Evolutionary conservation across 1,284 basidiomycete species (phyloP), one percentile per base, ranked within the genome.

Genomic region (Sporisorium iseilematis-ciliati): DNA sequence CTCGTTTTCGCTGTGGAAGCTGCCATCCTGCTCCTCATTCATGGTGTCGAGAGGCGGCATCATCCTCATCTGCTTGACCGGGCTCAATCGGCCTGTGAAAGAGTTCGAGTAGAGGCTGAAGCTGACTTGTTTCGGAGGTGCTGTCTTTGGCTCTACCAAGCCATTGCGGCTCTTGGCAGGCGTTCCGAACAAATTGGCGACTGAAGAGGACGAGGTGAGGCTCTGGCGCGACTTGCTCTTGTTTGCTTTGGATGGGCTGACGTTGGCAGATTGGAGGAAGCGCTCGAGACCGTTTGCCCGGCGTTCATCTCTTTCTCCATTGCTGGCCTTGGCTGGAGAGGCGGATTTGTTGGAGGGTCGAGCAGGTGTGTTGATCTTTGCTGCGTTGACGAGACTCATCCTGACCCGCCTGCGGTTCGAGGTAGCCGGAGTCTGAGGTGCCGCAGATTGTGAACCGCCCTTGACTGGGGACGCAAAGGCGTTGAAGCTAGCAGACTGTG

Each of bases 321-420:
- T 42, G 53, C 25, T 18, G n/a, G 40, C 14, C 31, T 62, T 66
- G 11, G 48, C 18, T 3, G 65, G 61, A n/a, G 65, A 63, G 14
- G 57, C 38, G 0, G 43, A 29, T 25, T 68, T 60, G 21, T 23
- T 35, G 18, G 55, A 55, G 16, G 60, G 49, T 20, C 66, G 59
- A 38, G 65, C 55, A 4, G 74, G 74, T 4, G 74, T 76, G 53
- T 72, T 57, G 61, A 76, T 71, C 51, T 72, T 58, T 25, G 68
- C 74, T 11, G 61, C 65, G 20, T 76, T 72, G 52, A 76, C 74
- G 12, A 76, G 68, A 53, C 74, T 76, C 74, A 76, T 76, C 26
- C 74, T 53, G 20, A 76, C 57, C 0, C 68, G 46, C 33, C 65
- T 63, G 25, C 54, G 65, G 25, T 52, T 57, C 1, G 57, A 23